Evolutionary conservation across 257 asterid genomes (phyloP), one percentile per base, ranked within the genome.

Genomic region (Cynanchum wilfordii): DNA sequence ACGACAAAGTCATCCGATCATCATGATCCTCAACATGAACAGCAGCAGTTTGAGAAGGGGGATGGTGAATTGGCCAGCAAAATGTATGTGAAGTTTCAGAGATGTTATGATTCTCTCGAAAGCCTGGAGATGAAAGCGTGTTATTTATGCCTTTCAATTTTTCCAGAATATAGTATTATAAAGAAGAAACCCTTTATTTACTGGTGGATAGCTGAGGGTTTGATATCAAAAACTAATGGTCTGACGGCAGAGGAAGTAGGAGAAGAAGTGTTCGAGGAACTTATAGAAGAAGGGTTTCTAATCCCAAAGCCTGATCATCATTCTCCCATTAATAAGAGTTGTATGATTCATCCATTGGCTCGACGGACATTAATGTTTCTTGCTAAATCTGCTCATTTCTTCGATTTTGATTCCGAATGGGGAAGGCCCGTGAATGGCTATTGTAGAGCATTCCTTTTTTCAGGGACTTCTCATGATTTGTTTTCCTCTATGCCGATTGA

Each of bases 121-220:
- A 72, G 45, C 17, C 15, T 13, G 4, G 38, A 72, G 60, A 24
- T 72, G 76, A 68, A 68, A 68, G 25, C 25, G 49, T 59, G 69
- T 42, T 58, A 29, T 29, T 47, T 72, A 40, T 72, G 56, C 30
- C 64, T 58, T n/a, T 72, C 76, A 25, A 59, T 72, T 59, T 59
- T 58, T 27, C 69, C 69, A 4, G 59, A 42, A 40, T 13, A 57
- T 42, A 56, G 69, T 8, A 11, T 72, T 16, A 72, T 60, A 27
- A 72, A 59, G 58, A 72, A 72, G 44, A 72, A 30, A 24, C 76
- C 55, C 30, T 15, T 72, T 7, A 42, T 47, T 24, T 59, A 72
- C 24, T 59, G 76, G 76, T 59, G 68, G 69, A 72, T 72, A 47
- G 76, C 56, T 3, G 76, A 72, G 45, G 69, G 65, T 19, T 42